Base-by-base conservation (phyloP, 805 yeast genomes). In the Lipomyces orientalis region DNA sequence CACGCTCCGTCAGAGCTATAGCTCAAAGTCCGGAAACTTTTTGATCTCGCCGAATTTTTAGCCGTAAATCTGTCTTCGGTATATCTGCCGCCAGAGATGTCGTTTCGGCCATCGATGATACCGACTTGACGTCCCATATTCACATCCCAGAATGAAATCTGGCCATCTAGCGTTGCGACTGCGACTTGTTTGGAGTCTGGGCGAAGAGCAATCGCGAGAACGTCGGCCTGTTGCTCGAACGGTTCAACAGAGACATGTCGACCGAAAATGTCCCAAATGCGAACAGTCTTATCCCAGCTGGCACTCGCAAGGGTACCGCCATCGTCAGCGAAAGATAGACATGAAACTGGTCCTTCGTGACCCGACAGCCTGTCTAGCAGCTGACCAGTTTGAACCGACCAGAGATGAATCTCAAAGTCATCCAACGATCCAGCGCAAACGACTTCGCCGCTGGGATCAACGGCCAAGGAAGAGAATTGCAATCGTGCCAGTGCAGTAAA, bases 361-460 rank as follows among this genome's bases (percentile, higher is more conserved):
- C 99, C 99, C 4, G 93, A 82, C 60, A 95, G 82, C 16, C 91
- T 85, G 76, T 95, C 99, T 64, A 95, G 84, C 59, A 95, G 81
- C 77, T 93, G 97, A 1, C 97, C 89, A 0, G 98, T 93, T 81
- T 95, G 98, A 0, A 95, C 98, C 5, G 97, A 91, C 99, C 99
- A 95, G 43, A 95, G 92, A 76, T 90, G 93, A 67, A 95, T 90
- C 66, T 91, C 97, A 79, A 88, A 95, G 70, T 89, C 90, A 76
- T 93, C 97, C 55, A 88, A 82, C 2, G 97, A 90, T 1, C 97
- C 97, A 2, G 98, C 99, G 75, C 95, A 93, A 1, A 95, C 95
- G 61, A 95, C 88, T 79, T 95, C 99, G 39, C 98, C 99, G 75
- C 97, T 90, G 35, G 98, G 97, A 78, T 95, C 99, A 55, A 93